phyloP scores from a whole-genome alignment of 108 stramenopile species.

The Pseudonitzschia pungens region DNA sequence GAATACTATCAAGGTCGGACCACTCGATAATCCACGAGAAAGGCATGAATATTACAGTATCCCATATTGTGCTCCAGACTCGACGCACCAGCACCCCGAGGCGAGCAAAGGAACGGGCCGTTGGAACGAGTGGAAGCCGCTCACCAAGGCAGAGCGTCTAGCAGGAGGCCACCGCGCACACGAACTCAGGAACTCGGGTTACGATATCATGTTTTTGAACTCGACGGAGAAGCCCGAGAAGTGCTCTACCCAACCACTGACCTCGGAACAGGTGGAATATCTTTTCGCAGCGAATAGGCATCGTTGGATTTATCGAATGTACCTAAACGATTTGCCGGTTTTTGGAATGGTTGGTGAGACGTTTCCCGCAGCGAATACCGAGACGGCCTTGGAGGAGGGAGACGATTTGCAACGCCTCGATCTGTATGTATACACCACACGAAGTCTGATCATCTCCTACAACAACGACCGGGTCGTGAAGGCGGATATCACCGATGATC shows the following conservation, averaged over 20 bases:
- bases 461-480: constrained; percentile 93
- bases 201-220: constrained; percentile 69
- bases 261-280: constrained; percentile 43
- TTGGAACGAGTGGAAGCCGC: constrained; percentile 83
- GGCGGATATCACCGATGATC: constrained; percentile 89
- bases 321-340: constrained; percentile 94
- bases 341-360: constrained; percentile 98
- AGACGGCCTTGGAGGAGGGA: constrained; percentile 40
- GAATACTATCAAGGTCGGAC: constrained; percentile 75
- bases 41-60: constrained; percentile 96
- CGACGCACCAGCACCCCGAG: constrained; percentile 78
- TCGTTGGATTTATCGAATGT: constrained; percentile 97
- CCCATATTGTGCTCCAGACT: constrained; percentile 96
- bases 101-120: constrained; percentile 54
- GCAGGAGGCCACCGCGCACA: too few relatives aligned
- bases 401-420: constrained; percentile 69
- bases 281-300: constrained; percentile 77
- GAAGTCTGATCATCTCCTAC: constrained; percentile 84
- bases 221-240: constrained; percentile 56
- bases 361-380: constrained; percentile 58
- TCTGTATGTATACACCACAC: constrained; percentile 87
- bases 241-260: constrained; percentile 71
- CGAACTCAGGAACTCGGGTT: constrained; percentile 81
- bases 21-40: constrained; percentile 99
- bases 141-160: constrained; percentile 74